Evolutionary conservation across 371 early-diverging fungal genomes (phyloP).

Genomic region (Mortierella sp.): DNA sequence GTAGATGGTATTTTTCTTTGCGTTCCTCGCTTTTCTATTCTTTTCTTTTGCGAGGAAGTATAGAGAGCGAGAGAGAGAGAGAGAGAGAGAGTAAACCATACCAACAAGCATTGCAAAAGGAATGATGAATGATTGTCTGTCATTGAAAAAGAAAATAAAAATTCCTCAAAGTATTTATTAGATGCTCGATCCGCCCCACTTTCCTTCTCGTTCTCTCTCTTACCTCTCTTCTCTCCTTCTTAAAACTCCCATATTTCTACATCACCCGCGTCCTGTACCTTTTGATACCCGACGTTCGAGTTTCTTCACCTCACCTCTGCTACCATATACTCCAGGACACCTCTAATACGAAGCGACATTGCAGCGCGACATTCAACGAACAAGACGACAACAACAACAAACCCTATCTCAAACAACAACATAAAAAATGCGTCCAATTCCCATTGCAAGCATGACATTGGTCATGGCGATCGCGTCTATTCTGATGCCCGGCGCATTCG

Average conservation of each 20-base stretch:
- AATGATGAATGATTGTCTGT: background rate
- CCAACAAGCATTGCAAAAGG: constrained; percentile 1
- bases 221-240: background rate
- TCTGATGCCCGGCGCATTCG: constrained; percentile 20
- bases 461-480: constrained; percentile 32
- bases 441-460: constrained; percentile 36
- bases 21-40: background rate
- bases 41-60: background rate
- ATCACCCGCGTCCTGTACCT: background rate
- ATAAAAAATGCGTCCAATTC: constrained; percentile 40
- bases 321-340: background rate
- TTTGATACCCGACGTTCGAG: background rate
- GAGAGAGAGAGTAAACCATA: background rate
- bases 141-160: background rate
- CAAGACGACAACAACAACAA: background rate
- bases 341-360: background rate
- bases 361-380: background rate
- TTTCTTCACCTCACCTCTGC: background rate
- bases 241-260: background rate
- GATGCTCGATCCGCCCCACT: background rate
- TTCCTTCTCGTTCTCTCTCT: constrained; percentile 1
- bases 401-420: background rate
- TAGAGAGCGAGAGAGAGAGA: background rate
- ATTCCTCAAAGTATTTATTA: background rate
- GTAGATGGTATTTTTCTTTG: background rate